phyloP scores from a whole-genome alignment of 257 asterid species.

The Solanum habrochaites region DNA sequence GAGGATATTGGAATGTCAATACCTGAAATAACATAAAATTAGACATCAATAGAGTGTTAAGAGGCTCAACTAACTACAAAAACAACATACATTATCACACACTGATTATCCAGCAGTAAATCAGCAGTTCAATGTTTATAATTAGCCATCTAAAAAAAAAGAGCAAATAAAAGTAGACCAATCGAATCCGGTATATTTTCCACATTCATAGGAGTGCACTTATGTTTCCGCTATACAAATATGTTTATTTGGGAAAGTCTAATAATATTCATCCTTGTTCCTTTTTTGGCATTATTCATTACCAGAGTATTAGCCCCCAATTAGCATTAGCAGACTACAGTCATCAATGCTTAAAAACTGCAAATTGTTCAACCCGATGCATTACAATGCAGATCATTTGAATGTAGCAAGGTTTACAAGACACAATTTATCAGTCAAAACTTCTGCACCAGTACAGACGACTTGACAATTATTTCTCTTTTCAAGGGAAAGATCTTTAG shows the following conservation, averaged over 20 bases:
- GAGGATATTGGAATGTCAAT: constrained; percentile 55
- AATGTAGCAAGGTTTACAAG: background rate
- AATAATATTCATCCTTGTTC: background rate
- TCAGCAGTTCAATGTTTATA: background rate
- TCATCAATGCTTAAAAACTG: background rate
- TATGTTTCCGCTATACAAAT: background rate
- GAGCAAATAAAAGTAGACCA: background rate
- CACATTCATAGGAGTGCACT: background rate
- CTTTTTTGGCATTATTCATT: background rate
- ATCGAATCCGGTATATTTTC: background rate
- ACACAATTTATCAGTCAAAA: background rate
- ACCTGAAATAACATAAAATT: constrained; percentile 32
- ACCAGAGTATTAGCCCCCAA: background rate
- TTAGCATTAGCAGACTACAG: background rate
- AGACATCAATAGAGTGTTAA: background rate
- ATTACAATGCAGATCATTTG: background rate
- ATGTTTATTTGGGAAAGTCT: background rate
- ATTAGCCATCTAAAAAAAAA: background rate
- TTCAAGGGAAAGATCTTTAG: background rate
- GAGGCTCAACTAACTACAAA: background rate
- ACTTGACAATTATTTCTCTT: background rate
- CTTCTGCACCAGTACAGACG: background rate
- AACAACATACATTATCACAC: background rate
- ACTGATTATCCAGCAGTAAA: background rate
- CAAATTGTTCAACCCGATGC: background rate